Evolutionary conservation across 73 alveolate genomes (phyloP).

Genomic region (Paramecium octaurelia): DNA sequence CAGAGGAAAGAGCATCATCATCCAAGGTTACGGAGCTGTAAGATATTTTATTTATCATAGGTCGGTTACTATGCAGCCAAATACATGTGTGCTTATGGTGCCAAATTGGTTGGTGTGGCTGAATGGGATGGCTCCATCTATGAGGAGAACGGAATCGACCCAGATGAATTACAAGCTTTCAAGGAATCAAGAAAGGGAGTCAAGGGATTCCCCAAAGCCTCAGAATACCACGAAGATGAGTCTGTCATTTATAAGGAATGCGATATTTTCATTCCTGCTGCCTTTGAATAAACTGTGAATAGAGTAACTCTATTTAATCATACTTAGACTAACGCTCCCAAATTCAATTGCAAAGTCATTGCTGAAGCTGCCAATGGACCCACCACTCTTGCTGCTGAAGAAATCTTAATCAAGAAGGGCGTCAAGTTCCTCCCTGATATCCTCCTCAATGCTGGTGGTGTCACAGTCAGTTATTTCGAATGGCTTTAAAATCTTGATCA

Average conservation of each 20-base stretch:
- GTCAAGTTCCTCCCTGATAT: conserved; percentile 84
- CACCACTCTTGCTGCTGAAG: conserved; percentile 77
- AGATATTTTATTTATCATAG: not conserved
- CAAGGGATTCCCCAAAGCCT: conserved; percentile 79
- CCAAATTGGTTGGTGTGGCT: conserved; percentile 72
- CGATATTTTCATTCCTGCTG: conserved; percentile 90
- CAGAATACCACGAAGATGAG: conserved; percentile 62
- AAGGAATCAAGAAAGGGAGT: conserved; percentile 71
- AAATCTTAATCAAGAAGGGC: conserved; percentile 72
- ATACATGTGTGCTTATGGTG: conserved; percentile 82
- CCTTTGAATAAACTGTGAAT: conserved; percentile 79
- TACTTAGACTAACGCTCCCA: conserved; percentile 69
- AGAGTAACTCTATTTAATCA: not conserved
- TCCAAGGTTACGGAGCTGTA: conserved; percentile 93
- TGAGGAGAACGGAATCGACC: conserved; percentile 78
- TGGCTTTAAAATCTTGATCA: conserved; percentile 89
- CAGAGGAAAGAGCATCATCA: conserved; percentile 71
- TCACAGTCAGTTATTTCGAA: conserved; percentile 87
- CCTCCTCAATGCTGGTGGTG: conserved; percentile 87
- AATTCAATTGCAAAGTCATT: conserved; percentile 79
- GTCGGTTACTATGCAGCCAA: conserved; percentile 89
- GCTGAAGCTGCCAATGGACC: conserved; percentile 91
- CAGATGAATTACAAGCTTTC: conserved; percentile 75
- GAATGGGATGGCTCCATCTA: conserved; percentile 85
- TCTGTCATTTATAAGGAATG: conserved; percentile 80